phyloP scores from a whole-genome alignment of 1,284 basidiomycete genomes.

The Marasmius sp. region DNA sequence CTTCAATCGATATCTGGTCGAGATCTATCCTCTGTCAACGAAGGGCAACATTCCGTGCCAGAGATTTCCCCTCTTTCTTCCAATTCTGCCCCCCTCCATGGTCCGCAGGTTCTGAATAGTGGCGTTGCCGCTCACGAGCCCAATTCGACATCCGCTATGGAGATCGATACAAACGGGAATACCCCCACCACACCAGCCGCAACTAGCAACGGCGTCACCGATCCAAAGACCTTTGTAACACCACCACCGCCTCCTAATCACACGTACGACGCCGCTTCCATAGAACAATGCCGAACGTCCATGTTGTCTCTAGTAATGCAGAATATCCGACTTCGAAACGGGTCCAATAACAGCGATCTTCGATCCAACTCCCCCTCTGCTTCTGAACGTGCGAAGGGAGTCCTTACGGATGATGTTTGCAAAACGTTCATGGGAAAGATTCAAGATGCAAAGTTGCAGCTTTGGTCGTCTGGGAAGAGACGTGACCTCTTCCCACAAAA shows the following conservation, averaged over 20 bases:
- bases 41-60: no score
- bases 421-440: conserved; percentile 18
- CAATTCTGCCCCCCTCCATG: no score
- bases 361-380: not conserved
- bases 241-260: not conserved
- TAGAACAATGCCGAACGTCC: not conserved
- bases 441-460: conserved; percentile 13
- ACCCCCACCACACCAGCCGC: no score
- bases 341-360: not conserved
- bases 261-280: not conserved
- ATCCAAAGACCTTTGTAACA: not conserved
- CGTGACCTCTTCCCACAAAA: not conserved
- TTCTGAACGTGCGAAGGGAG: conserved; percentile 11
- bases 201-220: not conserved
- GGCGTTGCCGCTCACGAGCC: no score
- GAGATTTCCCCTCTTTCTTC: no score
- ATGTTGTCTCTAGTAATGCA: conserved; percentile 7
- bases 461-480: conserved; percentile 2
- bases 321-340: conserved; percentile 5
- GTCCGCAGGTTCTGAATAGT: no score
- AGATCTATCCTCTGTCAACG: no score
- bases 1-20: no score
- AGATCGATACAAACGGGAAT: no score
- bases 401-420: conserved; percentile 21
- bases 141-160: no score